These are phyloP conservation scores for Kwoniella europaea DNA, from an alignment of 768 basidiomycete genomes.

Conservation along the genomic window DNA sequence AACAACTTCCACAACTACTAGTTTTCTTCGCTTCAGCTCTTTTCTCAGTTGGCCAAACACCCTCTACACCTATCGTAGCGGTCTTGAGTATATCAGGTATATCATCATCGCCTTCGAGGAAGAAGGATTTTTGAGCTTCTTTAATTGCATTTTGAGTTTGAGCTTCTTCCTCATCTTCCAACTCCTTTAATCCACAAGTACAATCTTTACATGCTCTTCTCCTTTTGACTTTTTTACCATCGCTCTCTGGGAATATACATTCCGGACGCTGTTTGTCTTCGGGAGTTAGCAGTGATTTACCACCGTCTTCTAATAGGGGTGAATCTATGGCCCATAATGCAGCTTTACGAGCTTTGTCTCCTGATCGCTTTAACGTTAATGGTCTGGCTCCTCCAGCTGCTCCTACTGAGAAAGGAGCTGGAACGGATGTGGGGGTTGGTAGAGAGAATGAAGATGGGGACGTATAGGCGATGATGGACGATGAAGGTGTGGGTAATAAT, in stretches of 20 bases:
- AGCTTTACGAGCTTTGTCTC: conserved; percentile 76
- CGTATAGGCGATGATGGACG: conserved; percentile 46
- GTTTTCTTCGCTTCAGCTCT: conserved; percentile 62
- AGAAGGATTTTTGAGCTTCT: conserved; percentile 61
- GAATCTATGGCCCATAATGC: conserved; percentile 84
- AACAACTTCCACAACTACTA: conserved; percentile 96
- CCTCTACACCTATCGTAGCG: conserved; percentile 55
- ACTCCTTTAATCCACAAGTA: conserved; percentile 91
- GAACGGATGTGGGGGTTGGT: conserved; percentile 26
- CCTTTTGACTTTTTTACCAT: conserved; percentile 55
- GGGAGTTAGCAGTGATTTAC: conserved; percentile 79
- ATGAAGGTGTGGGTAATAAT: conserved; percentile 36
- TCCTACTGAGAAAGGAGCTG: not conserved
- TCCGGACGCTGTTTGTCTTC: conserved; percentile 80
- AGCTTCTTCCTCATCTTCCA: conserved; percentile 77
- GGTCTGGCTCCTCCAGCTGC: conserved; percentile 30
- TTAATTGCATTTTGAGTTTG: conserved; percentile 52
- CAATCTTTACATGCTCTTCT: conserved; percentile 87
- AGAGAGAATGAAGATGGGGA: conserved; percentile 34
- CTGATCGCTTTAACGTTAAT: conserved; percentile 41
- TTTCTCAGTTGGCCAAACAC: conserved; percentile 57
- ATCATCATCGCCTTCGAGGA: conserved; percentile 66
- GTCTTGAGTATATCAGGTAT: conserved; percentile 51
- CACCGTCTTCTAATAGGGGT: conserved; percentile 75
- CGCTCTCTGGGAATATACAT: conserved; percentile 63